Evolutionary conservation across 768 basidiomycete species (phyloP).

Genomic region (Boletus sensibilis): DNA sequence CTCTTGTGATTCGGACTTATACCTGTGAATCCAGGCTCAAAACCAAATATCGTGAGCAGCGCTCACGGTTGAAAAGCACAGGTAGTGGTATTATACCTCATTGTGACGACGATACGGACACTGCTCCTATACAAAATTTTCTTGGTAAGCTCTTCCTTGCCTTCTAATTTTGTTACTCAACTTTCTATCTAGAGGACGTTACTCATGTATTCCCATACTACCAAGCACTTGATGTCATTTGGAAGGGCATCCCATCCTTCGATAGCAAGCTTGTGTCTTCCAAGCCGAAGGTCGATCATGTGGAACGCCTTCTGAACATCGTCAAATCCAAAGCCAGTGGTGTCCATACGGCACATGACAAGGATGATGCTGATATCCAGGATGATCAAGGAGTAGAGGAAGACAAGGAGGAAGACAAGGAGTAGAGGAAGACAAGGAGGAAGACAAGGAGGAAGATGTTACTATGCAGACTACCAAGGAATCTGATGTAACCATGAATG

Average conservation of each 20-base stretch:
- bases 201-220: conserved; percentile 5
- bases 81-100: background rate
- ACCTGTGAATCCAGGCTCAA: background rate
- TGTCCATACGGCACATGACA: no score
- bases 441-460: no score
- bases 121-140: background rate
- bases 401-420: no score
- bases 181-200: background rate
- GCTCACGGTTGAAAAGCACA: background rate
- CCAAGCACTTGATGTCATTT: background rate
- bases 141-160: background rate
- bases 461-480: no score
- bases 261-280: background rate
- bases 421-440: no score
- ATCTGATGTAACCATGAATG: no score
- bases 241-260: background rate
- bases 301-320: background rate
- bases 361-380: background rate
- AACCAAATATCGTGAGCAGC: background rate
- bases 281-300: background rate
- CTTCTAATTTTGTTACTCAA: background rate
- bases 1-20: background rate
- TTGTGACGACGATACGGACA: background rate
- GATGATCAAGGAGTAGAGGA: no score
- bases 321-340: background rate